Conservation (phyloP, 2,329 filamentous ascomycete genomes). For the Elsinoe ampelina region DNA sequence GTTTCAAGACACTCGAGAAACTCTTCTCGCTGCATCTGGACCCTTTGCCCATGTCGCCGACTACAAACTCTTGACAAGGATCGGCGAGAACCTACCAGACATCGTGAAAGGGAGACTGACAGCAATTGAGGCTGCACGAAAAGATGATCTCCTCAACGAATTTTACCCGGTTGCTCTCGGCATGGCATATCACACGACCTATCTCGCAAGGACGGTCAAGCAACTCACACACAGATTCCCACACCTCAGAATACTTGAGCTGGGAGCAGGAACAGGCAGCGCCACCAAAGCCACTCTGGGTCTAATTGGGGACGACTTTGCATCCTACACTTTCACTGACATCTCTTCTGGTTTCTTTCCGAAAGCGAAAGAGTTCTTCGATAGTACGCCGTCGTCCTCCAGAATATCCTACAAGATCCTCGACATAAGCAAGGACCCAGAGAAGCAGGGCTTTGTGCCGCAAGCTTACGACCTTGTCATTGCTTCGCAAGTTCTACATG, state of each 20-base stretch:
- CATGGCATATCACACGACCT: constrained; percentile 3
- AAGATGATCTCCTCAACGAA: constrained; percentile 28
- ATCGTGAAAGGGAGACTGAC: constrained; percentile 28
- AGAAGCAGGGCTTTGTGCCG: constrained; percentile 40
- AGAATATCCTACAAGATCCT: constrained; percentile 5
- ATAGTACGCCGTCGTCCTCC: constrained; percentile 14
- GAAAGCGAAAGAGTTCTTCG: constrained; percentile 26
- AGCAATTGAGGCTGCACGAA: constrained; percentile 32
- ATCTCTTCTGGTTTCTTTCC: constrained; percentile 36
- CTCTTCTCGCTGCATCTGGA: neutral
- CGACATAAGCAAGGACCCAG: constrained; percentile 24
- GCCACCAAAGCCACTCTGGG: constrained; percentile 32
- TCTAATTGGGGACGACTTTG: constrained; percentile 24
- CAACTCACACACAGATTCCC: constrained; percentile 35
- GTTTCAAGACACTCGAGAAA: neutral
- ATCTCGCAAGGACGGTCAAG: constrained; percentile 17
- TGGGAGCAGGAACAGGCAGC: constrained; percentile 38
- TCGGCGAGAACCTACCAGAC: constrained; percentile 29
- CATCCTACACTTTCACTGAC: constrained; percentile 40
- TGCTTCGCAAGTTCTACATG: constrained; percentile 23
- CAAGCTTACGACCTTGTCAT: constrained; percentile 23
- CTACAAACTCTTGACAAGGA: neutral
- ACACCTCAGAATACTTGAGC: constrained; percentile 36
- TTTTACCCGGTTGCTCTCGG: constrained; percentile 24
- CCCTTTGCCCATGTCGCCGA: neutral